Evolutionary conservation across 2,329 filamentous ascomycete genomes (phyloP), one percentile per base, ranked within the genome.

Genomic region (Cladosporium phlei): DNA sequence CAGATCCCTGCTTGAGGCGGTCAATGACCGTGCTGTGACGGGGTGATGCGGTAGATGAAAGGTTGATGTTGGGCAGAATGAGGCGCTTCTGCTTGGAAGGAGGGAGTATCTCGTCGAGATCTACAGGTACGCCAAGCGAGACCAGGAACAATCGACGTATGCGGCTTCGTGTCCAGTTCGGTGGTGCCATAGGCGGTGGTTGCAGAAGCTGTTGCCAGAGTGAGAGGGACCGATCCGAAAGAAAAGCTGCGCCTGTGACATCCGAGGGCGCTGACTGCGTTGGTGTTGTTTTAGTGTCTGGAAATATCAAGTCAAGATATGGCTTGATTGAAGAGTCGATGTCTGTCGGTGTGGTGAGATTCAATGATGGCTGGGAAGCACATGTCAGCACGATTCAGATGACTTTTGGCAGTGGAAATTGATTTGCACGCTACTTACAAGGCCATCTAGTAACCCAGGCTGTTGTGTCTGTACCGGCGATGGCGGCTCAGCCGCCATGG

Each of bases 51-150:
- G 42, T 45, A 1, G 65, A 66, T 1, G 59, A 37, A 29, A 65
- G 52, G 51, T 66, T 58, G 55, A 93, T 83, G 5, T 90, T 95
- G 0, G 93, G 93, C 1, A 98, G 77, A 4, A 98, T 79, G 14
- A 98, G 82, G 65, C 97, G 97, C 77, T 97, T 97, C 66, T 98
- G 93, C 68, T 97, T 97, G 10, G 88, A 95, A 0, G 91, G 90
- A 0, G 93, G 93, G 6, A 98, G 79, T 46, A 98, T 97, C 70
- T 98, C 93, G 67, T 98, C 93, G 0, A 98, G 77, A 60, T 98
- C 93, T 34, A 98, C 88, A 1, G 93, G 93, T 0, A 98, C 93
- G 14, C 93, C 93, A 0, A 98, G 79, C 1, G 90, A 96, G 45
- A 98, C 90, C 32, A 98, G 81, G 65, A 98, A 98, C 20, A 98